Conservation (phyloP, 768 basidiomycete genomes). For the Hygrocybe punicea region DNA sequence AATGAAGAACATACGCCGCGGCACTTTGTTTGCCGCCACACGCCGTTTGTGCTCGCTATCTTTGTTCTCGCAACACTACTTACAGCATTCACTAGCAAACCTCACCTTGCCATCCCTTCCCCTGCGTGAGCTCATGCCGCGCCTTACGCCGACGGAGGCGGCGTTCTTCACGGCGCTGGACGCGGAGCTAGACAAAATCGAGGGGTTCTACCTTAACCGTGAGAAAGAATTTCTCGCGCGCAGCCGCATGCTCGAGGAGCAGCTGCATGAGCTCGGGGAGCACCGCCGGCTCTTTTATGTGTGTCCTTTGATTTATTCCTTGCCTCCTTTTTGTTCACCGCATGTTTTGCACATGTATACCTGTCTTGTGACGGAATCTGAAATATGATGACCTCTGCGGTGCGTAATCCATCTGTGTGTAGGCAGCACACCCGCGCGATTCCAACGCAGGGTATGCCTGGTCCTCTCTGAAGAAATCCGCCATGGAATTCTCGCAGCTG, state of each 20-base stretch:
- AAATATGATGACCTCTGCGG: not conserved
- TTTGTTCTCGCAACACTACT: not conserved
- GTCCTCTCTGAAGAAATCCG: not conserved
- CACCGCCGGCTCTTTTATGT: slow-evolving; percentile 64
- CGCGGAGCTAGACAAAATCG: slow-evolving; percentile 78
- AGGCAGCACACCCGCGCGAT: not conserved
- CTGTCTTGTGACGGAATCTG: not conserved
- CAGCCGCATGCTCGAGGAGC: slow-evolving; percentile 51
- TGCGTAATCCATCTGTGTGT: not conserved
- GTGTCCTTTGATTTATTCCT: slow-evolving; percentile 17
- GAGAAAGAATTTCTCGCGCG: slow-evolving; percentile 59
- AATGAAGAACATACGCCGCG: no score
- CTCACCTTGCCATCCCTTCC: slow-evolving; percentile 27
- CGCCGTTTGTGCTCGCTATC: not conserved
- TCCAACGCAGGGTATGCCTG: not conserved
- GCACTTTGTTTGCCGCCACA: no score
- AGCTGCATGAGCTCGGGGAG: slow-evolving; percentile 70
- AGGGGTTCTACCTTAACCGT: slow-evolving; percentile 71
- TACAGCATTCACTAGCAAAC: not conserved
- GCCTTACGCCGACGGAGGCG: slow-evolving; percentile 57
- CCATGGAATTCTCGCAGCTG: not conserved
- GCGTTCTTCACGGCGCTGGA: slow-evolving; percentile 79
- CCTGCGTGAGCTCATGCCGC: slow-evolving; percentile 47
- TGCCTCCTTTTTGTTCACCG: not conserved
- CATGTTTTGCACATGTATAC: not conserved